Conservation (phyloP, 2,329 filamentous ascomycete species). For the Cercospora zeina region DNA sequence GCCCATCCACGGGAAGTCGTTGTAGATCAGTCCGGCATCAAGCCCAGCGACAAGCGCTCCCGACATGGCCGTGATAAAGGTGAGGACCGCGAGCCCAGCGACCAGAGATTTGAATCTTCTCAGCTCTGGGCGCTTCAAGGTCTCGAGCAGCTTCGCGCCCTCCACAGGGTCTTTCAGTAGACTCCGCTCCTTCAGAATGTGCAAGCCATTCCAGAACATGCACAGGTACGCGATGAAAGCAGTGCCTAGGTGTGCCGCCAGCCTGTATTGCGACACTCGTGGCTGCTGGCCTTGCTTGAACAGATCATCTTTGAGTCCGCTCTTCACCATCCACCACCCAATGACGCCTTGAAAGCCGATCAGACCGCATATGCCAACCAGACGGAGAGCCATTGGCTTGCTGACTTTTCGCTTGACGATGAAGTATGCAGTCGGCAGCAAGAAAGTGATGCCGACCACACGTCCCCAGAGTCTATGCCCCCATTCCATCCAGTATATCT, state of each 20-base stretch:
- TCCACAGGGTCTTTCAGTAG: conserved; percentile 67
- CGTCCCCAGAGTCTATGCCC: conserved; percentile 91
- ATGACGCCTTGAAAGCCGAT: conserved; percentile 95
- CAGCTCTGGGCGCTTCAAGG: conserved; percentile 67
- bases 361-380: conserved; percentile 79
- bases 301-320: conserved; percentile 89
- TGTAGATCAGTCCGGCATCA: conserved; percentile 96
- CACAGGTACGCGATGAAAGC: conserved; percentile 91
- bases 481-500: conserved; percentile 99
- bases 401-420: conserved; percentile 77
- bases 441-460: conserved; percentile 84
- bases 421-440: conserved; percentile 85
- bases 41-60: conserved; percentile 91
- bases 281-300: conserved; percentile 89
- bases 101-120: conserved; percentile 72
- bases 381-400: conserved; percentile 70
- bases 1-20: conserved; percentile 97
- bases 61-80: conserved; percentile 90
- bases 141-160: conserved; percentile 54
- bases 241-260: conserved; percentile 83
- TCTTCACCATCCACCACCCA: conserved; percentile 99
- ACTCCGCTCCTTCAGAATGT: conserved; percentile 74
- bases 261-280: conserved; percentile 88
- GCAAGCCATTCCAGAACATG: conserved; percentile 88
- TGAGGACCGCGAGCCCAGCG: conserved; percentile 67